Base-by-base conservation (phyloP, 164 flowering plant genomes). In the Cinnamomum chago region DNA sequence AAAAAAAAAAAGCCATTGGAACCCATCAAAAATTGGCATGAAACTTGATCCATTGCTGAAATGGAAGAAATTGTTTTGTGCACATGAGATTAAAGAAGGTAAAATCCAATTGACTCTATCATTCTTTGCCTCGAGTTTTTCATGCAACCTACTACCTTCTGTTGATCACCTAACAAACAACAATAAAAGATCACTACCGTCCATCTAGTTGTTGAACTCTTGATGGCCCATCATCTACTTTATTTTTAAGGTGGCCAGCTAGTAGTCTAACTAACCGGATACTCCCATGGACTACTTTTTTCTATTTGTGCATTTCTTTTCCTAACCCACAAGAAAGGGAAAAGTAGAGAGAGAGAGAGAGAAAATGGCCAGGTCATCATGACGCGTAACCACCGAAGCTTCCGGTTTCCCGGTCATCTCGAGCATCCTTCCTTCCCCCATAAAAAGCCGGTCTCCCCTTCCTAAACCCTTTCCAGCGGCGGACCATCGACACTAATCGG, bases 351-450 rank as follows among this genome's bases (percentile, higher is more conserved):
- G 17, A 7, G n/a, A 60, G 13, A 47, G 27, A 51, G 58, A 67
- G 14, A 1, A 13, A 68, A 67, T 25, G 2, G 73, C 76, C 84
- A 85, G 80, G 73, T 76, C 77, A 81, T 81, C 25, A 79, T 75
- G 82, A 79, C 76, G 55, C 65, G 78, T 82, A 82, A 83, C 81
- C 81, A 85, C 76, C 74, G 79, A 79, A 70, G 67, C 50, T 10
- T 23, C 65, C 25, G 18, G 6, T 15, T 15, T 23, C 14, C 17
- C 13, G 15, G 47, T 3, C 52, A 15, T 55, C 18, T 12, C 6
- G 2, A 15, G 35, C 20, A 27, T 25, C 27, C 27, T 25, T 10
- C 25, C 35, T 75, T 2, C 60, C 64, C 18, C 33, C 62, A 15
- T 68, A 67, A 14, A 50, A 22, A 3, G 23, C 52, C 4, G 6